Base-by-base conservation (phyloP, 192 early-diverging fungal species). In the Phycomyces blakesleeanus region DNA sequence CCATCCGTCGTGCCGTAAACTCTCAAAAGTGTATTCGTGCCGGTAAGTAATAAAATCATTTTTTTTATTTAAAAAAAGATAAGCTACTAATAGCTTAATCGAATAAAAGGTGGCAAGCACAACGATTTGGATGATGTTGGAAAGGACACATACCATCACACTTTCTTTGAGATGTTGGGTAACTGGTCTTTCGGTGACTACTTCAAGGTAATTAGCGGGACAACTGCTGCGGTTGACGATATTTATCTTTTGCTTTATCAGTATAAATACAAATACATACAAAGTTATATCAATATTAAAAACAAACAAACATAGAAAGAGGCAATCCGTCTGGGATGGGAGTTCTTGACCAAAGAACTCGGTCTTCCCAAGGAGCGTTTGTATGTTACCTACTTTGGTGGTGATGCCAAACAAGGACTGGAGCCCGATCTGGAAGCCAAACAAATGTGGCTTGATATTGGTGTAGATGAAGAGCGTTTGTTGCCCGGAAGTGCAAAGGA, bases 111-210 rank as follows among this genome's bases (percentile, higher is more conserved):
- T 85, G 97, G 97, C 64, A 99, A 99, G 78, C 97, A 99, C 76
- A 98, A 98, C 71, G 96, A 98, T 80, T 82, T 98, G 55, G 96
- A 98, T 57, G 96, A 98, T 77, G 96, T 98, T 22, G 96, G 96
- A 60, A 94, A 91, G 71, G 96, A 98, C 72, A 90, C 90, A 6
- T 98, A 98, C 76, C 96, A 98, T 81, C 96, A 98, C 76, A 98
- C 96, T 42, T 98, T 97, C 83, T 98, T 98, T 81, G 96, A 98
- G 77, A 98, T 98, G 96, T 81, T 98, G 75, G 96, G 96, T 62
- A 98, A 98, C 86, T 98, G 96, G 96, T 97, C 94, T n/a, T 98
- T 98, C 76, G 94, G 96, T 62, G 92, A 98, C 70, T 97, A 98
- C 78, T 98, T 98, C 78, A 98, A 98, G 87, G 87, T 84, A 26